Base-by-base conservation (phyloP, 2,329 filamentous ascomycete species). In the Fusarium sambucinum region DNA sequence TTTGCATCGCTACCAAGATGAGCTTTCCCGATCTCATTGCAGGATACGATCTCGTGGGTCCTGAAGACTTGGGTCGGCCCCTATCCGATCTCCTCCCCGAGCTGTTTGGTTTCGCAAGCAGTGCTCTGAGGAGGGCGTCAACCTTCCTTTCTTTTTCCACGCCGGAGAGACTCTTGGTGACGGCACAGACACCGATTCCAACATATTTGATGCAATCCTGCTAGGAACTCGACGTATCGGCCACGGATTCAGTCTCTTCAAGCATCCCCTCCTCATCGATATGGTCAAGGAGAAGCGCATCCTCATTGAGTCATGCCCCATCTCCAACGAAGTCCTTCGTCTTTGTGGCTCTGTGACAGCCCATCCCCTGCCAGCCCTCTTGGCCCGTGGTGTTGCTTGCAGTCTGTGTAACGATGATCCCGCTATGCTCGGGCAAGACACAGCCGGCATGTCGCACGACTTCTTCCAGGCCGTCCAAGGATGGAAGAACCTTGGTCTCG, bases 111-210 rank as follows among this genome's bases (percentile, higher is more conserved):
- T 98, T 85, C 90, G 90, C 68, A 94, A 95, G 78, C 88, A 91
- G 72, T 97, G 94, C 77, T 87, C 88, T 1, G 85, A 92, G 75
- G 90, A 93, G 74, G 88, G 87, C 4, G 87, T 97, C 37, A 88
- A 93, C 50, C 89, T 99, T 12, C 95, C 95, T 1, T 97, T 97
- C 82, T 97, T 97, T 83, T 96, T 98, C 82, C 94, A 97, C 77
- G 94, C 95, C 0, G 95, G 94, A 68, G 94, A 97, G 80, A 93
- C 89, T 33, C 87, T 97, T 1, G 93, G 93, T 25, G 81, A 84
- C 64, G 94, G 93, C 29, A 90, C 89, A 70, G 85, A 84, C 21
- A 90, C 91, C 0, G 94, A 97, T 74, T 74, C 81, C 64, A 97
- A 97, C 78, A 85, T 98, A 5, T 97, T 94, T 77, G 94, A 97